Evolutionary conservation across 1,139 yeast genomes (phyloP).

Genomic region (Yamadazyma dendronema): DNA sequence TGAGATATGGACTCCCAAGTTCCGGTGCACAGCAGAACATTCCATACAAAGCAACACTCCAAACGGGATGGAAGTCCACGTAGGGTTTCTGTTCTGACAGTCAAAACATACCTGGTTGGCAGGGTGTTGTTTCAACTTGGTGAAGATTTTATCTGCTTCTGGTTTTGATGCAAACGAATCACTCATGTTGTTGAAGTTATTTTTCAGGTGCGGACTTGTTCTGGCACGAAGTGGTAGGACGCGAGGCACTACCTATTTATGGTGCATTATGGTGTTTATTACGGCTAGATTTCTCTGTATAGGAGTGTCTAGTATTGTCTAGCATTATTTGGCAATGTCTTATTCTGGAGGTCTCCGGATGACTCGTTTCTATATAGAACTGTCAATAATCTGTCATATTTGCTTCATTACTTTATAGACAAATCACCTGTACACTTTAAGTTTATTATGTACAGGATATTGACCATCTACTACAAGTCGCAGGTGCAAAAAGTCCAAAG

Average conservation of each 20-base stretch:
- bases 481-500: too few relatives aligned
- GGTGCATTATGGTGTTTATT: not conserved
- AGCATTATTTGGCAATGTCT: too few relatives aligned
- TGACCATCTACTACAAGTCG: too few relatives aligned
- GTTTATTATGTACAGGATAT: too few relatives aligned
- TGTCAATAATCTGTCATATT: too few relatives aligned
- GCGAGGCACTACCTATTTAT: too few relatives aligned
- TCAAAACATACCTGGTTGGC: conserved; percentile 83
- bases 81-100: conserved; percentile 49
- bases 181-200: conserved; percentile 27
- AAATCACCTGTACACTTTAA: too few relatives aligned
- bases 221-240: too few relatives aligned
- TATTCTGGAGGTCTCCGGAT: too few relatives aligned
- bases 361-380: too few relatives aligned
- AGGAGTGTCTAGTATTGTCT: too few relatives aligned
- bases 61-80: conserved; percentile 53
- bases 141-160: conserved; percentile 60
- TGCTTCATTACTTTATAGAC: too few relatives aligned
- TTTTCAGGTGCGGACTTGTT: not conserved
- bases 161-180: conserved; percentile 60
- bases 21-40: conserved; percentile 50
- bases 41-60: conserved; percentile 49
- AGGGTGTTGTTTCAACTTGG: conserved; percentile 57
- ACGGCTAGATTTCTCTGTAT: not conserved
- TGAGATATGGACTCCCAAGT: conserved; percentile 49